A percentile compares a stretch with the other conserved stretches of the same genome.
Conservation (phyloP, 2,329 filamentous ascomycete species). For the Tolypocladium album region DNA sequence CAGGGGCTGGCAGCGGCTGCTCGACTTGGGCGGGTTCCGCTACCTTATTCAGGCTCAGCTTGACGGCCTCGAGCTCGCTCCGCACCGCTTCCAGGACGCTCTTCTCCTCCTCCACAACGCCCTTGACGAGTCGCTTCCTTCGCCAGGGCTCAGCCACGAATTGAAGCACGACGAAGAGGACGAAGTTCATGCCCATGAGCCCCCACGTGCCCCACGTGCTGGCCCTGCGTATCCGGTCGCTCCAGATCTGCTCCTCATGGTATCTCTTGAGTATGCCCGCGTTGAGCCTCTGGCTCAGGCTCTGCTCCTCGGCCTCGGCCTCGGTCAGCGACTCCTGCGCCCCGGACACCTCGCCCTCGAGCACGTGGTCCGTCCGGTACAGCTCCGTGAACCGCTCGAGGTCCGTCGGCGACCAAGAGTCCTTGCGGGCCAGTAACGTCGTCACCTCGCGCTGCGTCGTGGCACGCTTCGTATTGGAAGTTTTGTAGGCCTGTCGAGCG, state of each 20-base stretch:
- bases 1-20: slow-evolving; percentile 1
- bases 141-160: slow-evolving; percentile 92
- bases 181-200: slow-evolving; percentile 90
- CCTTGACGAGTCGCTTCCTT: slow-evolving; percentile 66
- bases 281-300: slow-evolving; percentile 63
- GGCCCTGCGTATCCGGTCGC: slow-evolving; percentile 90
- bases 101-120: slow-evolving; percentile 71
- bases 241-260: slow-evolving; percentile 99
- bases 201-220: slow-evolving; percentile 98
- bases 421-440: slow-evolving; percentile 83
- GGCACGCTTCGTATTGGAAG: slow-evolving; percentile 75
- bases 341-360: slow-evolving; percentile 71
- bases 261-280: slow-evolving; percentile 81
- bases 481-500: slow-evolving; percentile 67
- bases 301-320: slow-evolving; percentile 72
- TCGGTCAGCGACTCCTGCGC: slow-evolving; percentile 62
- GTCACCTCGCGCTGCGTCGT: slow-evolving; percentile 92
- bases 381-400: slow-evolving; percentile 90
- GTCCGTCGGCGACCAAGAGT: slow-evolving; percentile 78
- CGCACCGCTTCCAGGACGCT: slow-evolving; percentile 38
- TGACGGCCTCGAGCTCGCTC: slow-evolving; percentile 26
- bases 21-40: slow-evolving; percentile 5
- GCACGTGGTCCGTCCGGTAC: slow-evolving; percentile 84
- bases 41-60: slow-evolving; percentile 16
- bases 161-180: slow-evolving; percentile 78